Evolutionary conservation across 768 basidiomycete genomes (phyloP).

Genomic region (Boletus rubroflammeus): DNA sequence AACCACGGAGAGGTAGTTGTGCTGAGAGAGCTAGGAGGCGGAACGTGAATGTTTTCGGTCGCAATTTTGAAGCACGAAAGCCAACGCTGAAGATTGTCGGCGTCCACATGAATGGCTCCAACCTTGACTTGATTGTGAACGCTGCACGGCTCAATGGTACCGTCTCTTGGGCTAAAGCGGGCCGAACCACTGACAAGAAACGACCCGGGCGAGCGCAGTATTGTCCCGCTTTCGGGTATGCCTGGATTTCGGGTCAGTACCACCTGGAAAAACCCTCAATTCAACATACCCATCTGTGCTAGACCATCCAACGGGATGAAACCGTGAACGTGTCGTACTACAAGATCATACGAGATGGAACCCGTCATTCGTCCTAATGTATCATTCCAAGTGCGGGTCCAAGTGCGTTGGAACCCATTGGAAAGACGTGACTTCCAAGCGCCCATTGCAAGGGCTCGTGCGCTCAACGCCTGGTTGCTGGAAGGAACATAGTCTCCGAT

Average conservation of each 20-base stretch:
- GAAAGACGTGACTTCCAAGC: constrained; percentile 63
- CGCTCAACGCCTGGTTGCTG: constrained; percentile 19
- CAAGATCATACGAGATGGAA: constrained; percentile 48
- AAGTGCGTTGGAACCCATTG: constrained; percentile 58
- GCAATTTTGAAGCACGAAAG: constrained; percentile 10
- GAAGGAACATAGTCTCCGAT: constrained; percentile 12
- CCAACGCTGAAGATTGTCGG: constrained; percentile 36
- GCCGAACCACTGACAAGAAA: constrained; percentile 46
- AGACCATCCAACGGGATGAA: constrained; percentile 29
- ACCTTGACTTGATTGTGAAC: constrained; percentile 44
- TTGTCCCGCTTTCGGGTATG: constrained; percentile 29
- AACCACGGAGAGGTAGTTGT: constrained; percentile 23
- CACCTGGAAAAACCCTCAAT: not conserved
- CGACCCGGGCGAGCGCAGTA: constrained; percentile 45
- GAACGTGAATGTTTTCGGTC: constrained; percentile 1
- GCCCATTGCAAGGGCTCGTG: constrained; percentile 45
- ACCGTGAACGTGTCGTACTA: constrained; percentile 45
- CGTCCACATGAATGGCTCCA: constrained; percentile 44
- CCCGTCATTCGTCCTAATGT: constrained; percentile 66
- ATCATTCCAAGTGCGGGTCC: constrained; percentile 67
- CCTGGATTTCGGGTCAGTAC: constrained; percentile 8
- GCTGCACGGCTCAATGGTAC: constrained; percentile 51
- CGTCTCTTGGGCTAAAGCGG: constrained; percentile 56
- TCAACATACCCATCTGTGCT: constrained; percentile 29
- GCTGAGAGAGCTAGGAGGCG: constrained; percentile 4